Percentiles rank a stretch among this genome's conserved stretches.
Conservation (phyloP, 2,329 filamentous ascomycete genomes). For the Macroventuria anomochaeta region DNA sequence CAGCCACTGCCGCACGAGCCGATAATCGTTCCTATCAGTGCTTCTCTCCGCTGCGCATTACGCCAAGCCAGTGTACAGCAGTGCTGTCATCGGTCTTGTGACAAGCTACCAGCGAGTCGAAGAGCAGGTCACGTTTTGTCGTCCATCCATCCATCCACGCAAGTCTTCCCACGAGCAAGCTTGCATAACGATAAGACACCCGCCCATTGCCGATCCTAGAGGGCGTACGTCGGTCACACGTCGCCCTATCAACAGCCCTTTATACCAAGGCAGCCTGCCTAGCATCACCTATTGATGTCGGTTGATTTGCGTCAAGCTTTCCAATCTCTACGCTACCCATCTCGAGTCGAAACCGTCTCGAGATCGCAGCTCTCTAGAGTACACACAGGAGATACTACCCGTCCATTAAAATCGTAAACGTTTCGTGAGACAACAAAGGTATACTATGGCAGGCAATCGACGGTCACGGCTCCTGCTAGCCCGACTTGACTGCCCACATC, state of each 20-base stretch:
- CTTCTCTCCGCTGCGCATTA: constrained; percentile 24
- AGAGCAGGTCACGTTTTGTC: constrained; percentile 30
- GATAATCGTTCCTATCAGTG: constrained; percentile 10
- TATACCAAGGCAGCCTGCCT: constrained; percentile 33
- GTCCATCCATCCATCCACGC: constrained; percentile 34
- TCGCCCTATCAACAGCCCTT: constrained; percentile 13
- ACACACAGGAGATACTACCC: constrained; percentile 61
- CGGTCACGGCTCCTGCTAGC: constrained; percentile 41
- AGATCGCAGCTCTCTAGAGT: constrained; percentile 63
- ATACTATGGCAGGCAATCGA: constrained; percentile 47
- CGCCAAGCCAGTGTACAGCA: constrained; percentile 44
- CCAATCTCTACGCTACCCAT: constrained; percentile 61
- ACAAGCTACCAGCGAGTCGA: constrained; percentile 35
- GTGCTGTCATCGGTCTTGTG: constrained; percentile 45
- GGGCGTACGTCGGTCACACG: constrained; percentile 27
- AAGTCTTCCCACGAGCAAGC: constrained; percentile 26
- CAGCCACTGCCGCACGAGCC: constrained; percentile 5
- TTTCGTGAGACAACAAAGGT: constrained; percentile 41
- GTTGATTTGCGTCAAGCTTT: constrained; percentile 63
- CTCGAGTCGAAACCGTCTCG: constrained; percentile 63
- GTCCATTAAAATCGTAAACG: constrained; percentile 52
- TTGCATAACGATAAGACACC: constrained; percentile 31
- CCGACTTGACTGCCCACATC: constrained; percentile 30
- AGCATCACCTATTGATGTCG: constrained; percentile 60
- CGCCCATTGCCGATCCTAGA: constrained; percentile 25